Percentiles rank a stretch among this genome's conserved stretches.
These are phyloP conservation scores for Raphanus hybrid DNA, from an alignment of 441 rosid genomes.

Conservation along the genomic window DNA sequence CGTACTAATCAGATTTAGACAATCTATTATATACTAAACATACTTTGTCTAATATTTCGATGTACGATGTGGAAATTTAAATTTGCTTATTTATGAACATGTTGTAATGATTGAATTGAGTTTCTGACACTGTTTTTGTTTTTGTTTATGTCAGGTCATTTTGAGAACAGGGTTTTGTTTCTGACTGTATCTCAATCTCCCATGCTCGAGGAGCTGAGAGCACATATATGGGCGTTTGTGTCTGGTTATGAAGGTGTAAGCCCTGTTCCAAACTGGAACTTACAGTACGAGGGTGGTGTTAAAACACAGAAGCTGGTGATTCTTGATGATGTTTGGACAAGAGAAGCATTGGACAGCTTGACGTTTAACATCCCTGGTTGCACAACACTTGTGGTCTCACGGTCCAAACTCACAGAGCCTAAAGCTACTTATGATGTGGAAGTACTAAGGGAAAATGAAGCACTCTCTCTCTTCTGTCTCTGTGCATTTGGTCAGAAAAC, in stretches of 20 bases:
- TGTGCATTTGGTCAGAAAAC: conserved; percentile 8
- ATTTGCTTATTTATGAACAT: neutral
- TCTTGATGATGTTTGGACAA: conserved; percentile 10
- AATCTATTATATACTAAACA: neutral
- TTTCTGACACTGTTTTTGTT: neutral
- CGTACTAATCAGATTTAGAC: neutral
- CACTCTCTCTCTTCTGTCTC: conserved; percentile 6
- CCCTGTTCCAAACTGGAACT: conserved; percentile 6
- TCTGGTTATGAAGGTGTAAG: conserved; percentile 13
- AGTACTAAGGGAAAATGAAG: conserved; percentile 6
- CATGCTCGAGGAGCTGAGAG: neutral
- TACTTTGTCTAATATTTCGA: neutral
- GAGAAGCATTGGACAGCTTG: neutral
- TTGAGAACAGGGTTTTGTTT: neutral
- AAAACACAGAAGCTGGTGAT: conserved; percentile 5
- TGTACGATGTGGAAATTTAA: neutral
- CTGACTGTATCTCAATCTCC: conserved; percentile 9
- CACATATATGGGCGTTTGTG: neutral
- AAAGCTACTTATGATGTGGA: conserved; percentile 6
- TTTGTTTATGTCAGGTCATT: neutral
- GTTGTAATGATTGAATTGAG: neutral
- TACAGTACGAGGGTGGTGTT: neutral
- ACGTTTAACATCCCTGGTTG: conserved; percentile 6
- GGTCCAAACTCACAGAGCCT: conserved; percentile 7
- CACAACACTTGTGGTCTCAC: conserved; percentile 14